These are phyloP conservation scores for Arachis hypogaea DNA, from an alignment of 306 rosid genomes.

Conservation along the genomic window DNA sequence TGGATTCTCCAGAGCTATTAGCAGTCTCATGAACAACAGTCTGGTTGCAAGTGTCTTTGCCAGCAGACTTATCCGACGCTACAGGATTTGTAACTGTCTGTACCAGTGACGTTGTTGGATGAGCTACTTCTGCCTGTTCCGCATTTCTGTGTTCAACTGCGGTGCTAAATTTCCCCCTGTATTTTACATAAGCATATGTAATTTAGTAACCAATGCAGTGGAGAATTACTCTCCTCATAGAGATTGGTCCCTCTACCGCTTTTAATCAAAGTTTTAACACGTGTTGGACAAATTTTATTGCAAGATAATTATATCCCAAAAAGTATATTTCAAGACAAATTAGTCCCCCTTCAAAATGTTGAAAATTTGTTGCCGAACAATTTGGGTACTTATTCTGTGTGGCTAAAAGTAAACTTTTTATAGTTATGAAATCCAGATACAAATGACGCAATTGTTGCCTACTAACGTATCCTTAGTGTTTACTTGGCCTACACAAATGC, in stretches of 20 bases:
- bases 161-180: constrained; percentile 67
- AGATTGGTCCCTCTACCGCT: no score
- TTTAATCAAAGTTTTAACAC: no score
- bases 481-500: not conserved
- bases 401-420: not conserved
- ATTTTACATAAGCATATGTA: constrained; percentile 25
- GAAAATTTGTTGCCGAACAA: no score
- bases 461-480: no score
- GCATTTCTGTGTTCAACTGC: constrained; percentile 33
- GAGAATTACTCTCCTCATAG: not conserved
- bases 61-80: constrained; percentile 32
- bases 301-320: no score
- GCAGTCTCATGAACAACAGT: constrained; percentile 3
- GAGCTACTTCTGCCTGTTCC: constrained; percentile 37
- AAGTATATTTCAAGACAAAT: no score
- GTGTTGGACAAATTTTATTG: no score
- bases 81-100: constrained; percentile 32
- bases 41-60: constrained; percentile 20
- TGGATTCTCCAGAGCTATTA: constrained; percentile 13
- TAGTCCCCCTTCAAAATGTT: no score
- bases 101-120: constrained; percentile 24
- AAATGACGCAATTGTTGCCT: no score
- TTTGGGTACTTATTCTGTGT: no score
- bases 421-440: not conserved
- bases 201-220: not conserved